Base-by-base conservation (phyloP, 2,329 filamentous ascomycete genomes). In the Aphanoascus verrucosus region DNA sequence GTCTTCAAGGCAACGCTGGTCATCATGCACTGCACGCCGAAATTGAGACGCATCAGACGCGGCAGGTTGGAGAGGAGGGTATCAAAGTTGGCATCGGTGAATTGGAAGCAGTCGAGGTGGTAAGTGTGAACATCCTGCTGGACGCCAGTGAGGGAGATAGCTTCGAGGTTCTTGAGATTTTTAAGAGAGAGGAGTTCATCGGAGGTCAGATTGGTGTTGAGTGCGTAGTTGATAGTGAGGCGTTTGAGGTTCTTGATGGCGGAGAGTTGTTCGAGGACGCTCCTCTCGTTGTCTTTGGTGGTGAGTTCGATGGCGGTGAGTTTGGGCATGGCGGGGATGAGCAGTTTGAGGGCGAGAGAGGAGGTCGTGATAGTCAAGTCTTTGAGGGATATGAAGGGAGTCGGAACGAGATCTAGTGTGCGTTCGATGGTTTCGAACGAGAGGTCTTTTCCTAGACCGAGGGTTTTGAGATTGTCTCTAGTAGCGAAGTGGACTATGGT, bases 161-260 rank as follows among this genome's bases (percentile, higher is more conserved):
- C 23, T 17, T 42, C 37, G 2, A 51, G 48, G 6, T 41, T n/a
- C 6, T 38, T 40, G 14, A 52, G 43, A 8, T 52, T 6, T 46
- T 31, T 52, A 2, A 52, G 41, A 5, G 50, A 52, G n/a, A 52
- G 50, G 11, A 52, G n/a, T 15, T 52, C 41, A 9, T 15, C 11
- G 5, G 23, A 23, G 5, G 9, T 23, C n/a, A 52, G 17, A 23
- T 34, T 41, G 6, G 28, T 48, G n/a, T 31, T 34, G 20, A 14
- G 19, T 12, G 20, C n/a, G 23, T 54, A 48, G 14, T 34, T 41
- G 19, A 54, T 15, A 5, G 20, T 11, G n/a, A 48, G 19, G 7
- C 20, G 5, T 23, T 8, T 32, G n/a, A 54, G 17, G 11, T 20
- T 32, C 12, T 2, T 14, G 1, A 49, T 14, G 15, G 35, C 15